Percentiles rank a stretch among this genome's conserved stretches.
Conservation (phyloP, 306 rosid genomes). For the Styphnolobium japonicum region DNA sequence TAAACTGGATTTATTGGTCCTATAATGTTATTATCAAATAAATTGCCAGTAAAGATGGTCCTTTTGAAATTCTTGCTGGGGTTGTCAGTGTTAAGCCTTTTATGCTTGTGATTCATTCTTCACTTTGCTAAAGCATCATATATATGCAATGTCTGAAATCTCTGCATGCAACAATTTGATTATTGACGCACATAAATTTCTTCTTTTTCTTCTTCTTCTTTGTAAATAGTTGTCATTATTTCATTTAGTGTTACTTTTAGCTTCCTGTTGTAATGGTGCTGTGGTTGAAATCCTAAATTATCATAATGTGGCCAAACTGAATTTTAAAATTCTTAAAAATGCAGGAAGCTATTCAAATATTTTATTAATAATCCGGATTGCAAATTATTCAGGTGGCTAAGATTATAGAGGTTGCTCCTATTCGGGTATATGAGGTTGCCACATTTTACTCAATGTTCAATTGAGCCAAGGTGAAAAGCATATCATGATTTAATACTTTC, state of each 20-base stretch:
- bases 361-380: conserved; percentile 16
- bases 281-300: not conserved
- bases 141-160: conserved; percentile 1
- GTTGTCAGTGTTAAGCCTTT: conserved; percentile 3
- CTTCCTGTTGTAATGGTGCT: not conserved
- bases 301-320: not conserved
- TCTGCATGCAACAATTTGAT: not conserved
- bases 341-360: conserved; percentile 3
- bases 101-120: not conserved
- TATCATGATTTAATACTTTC: not conserved
- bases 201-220: conserved; percentile 2
- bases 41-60: not conserved
- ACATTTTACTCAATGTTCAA: conserved; percentile 99
- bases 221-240: not conserved
- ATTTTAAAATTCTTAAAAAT: conserved; percentile 3
- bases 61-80: not conserved
- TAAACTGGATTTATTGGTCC: not conserved
- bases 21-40: not conserved
- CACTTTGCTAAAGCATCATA: not conserved
- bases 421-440: conserved; percentile 94
- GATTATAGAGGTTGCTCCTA: conserved; percentile 86
- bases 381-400: conserved; percentile 83
- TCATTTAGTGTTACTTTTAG: not conserved
- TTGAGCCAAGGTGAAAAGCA: conserved; percentile 67
- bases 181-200: not conserved